phyloP scores from a whole-genome alignment of 306 rosid genomes.

The Citrullus amarus region DNA sequence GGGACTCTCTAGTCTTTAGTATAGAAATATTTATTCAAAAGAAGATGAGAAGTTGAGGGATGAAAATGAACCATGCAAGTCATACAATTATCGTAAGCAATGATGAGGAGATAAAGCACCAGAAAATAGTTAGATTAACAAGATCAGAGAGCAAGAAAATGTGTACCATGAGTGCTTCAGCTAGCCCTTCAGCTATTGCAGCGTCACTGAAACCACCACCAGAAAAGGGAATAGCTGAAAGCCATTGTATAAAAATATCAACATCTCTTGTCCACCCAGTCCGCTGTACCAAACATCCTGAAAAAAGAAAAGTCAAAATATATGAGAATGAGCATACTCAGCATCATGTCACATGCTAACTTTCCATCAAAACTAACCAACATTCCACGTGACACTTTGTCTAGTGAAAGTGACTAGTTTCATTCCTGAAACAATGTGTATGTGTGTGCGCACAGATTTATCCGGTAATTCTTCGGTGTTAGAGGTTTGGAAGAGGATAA shows the following conservation, averaged over 20 bases:
- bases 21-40: not conserved
- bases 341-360: not conserved
- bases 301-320: conserved; percentile 15
- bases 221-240: conserved; percentile 59
- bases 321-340: not conserved
- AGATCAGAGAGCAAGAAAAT: not conserved
- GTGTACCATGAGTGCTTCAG: conserved; percentile 91
- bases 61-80: not conserved
- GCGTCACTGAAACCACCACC: conserved; percentile 92
- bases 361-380: not conserved
- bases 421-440: not conserved
- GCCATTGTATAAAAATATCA: conserved; percentile 61
- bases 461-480: not conserved
- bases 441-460: not conserved
- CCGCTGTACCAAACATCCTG: conserved; percentile 76
- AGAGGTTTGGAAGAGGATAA: not conserved
- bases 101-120: not conserved
- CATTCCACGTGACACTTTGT: not conserved
- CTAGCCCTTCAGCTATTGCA: conserved; percentile 97
- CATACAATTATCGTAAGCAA: not conserved
- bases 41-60: not conserved
- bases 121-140: not conserved
- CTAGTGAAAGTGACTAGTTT: not conserved
- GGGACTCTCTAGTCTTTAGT: not conserved
- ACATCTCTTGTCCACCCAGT: conserved; percentile 90